These are phyloP conservation scores for Artemisia annua DNA, from an alignment of 129 eudicot species.

Conservation along the genomic window DNA sequence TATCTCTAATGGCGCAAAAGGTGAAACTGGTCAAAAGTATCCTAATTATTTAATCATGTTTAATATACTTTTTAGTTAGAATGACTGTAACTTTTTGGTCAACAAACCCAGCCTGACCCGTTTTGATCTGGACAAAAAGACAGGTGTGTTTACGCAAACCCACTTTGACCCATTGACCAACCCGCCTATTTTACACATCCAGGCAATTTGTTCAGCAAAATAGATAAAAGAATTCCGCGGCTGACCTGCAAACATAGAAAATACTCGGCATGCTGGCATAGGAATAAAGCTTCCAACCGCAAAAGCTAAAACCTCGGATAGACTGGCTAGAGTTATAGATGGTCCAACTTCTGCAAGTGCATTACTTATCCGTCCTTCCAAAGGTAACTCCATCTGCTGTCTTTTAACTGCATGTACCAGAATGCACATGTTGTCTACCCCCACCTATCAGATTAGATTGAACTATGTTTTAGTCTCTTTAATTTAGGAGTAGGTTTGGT, in stretches of 20 bases:
- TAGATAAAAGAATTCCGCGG: neutral
- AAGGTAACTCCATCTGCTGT: slow-evolving; percentile 72
- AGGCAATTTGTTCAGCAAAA: neutral
- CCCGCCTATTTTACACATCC: neutral
- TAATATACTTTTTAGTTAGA: too few species aligned
- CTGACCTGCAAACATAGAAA: slow-evolving; percentile 99
- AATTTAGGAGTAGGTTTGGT: neutral
- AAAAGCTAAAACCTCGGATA: slow-evolving; percentile 90
- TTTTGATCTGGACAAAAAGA: neutral
- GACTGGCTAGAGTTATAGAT: slow-evolving; percentile 95
- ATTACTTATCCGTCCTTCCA: slow-evolving; percentile 89
- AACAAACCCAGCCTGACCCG: too few species aligned
- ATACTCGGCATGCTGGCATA: slow-evolving; percentile 98
- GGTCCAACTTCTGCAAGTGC: slow-evolving; percentile 99
- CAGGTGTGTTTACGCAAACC: neutral
- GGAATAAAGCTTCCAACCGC: slow-evolving; percentile 99
- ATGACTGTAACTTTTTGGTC: too few species aligned
- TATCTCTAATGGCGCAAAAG: neutral
- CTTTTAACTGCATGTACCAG: slow-evolving; percentile 92
- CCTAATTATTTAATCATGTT: too few species aligned
- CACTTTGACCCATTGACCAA: neutral
- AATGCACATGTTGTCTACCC: slow-evolving; percentile 99
- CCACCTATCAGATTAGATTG: slow-evolving; percentile 57
- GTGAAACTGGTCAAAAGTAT: too few species aligned
- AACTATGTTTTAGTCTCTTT: neutral